Percentiles rank a stretch among this genome's conserved stretches.
Conservation (phyloP, 2,329 filamentous ascomycete genomes). For the Waltergamsia citrina region DNA sequence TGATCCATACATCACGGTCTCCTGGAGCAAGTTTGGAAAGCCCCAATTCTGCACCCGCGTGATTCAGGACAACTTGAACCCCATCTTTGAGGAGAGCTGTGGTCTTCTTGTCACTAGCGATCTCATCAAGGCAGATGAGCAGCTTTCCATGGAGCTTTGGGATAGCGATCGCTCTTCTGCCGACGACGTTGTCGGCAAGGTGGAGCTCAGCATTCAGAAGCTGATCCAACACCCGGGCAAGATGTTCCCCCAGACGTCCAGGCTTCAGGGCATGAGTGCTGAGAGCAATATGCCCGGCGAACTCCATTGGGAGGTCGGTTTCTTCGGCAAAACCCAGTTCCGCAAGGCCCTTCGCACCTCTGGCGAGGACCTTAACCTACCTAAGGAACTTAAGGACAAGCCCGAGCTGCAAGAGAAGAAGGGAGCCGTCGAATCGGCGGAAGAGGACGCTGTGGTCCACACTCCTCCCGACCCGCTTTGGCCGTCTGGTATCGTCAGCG, state of each 20-base stretch:
- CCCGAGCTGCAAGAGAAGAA: slow-evolving; percentile 82
- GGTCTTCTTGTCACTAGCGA: slow-evolving; percentile 82
- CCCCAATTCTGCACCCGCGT: slow-evolving; percentile 96
- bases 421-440: slow-evolving; percentile 57
- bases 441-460: slow-evolving; percentile 78
- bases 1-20: slow-evolving; percentile 90
- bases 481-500: slow-evolving; percentile 80
- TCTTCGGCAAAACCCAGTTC: slow-evolving; percentile 86
- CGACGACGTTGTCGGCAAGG: slow-evolving; percentile 90
- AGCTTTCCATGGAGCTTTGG: slow-evolving; percentile 90
- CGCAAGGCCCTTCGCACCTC: slow-evolving; percentile 76
- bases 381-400: slow-evolving; percentile 62
- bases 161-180: slow-evolving; percentile 88
- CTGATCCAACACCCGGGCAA: slow-evolving; percentile 86
- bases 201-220: slow-evolving; percentile 88
- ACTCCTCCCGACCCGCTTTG: slow-evolving; percentile 94
- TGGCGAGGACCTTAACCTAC: slow-evolving; percentile 72
- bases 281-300: slow-evolving; percentile 87
- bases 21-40: slow-evolving; percentile 94
- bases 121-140: slow-evolving; percentile 86
- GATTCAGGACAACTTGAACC: slow-evolving; percentile 89
- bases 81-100: slow-evolving; percentile 81
- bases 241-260: slow-evolving; percentile 85
- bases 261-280: slow-evolving; percentile 71
- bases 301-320: slow-evolving; percentile 93